A percentile compares a stretch with the other conserved stretches of the same genome.
Conservation (phyloP, 768 basidiomycete genomes). For the Podaxis sp. region DNA sequence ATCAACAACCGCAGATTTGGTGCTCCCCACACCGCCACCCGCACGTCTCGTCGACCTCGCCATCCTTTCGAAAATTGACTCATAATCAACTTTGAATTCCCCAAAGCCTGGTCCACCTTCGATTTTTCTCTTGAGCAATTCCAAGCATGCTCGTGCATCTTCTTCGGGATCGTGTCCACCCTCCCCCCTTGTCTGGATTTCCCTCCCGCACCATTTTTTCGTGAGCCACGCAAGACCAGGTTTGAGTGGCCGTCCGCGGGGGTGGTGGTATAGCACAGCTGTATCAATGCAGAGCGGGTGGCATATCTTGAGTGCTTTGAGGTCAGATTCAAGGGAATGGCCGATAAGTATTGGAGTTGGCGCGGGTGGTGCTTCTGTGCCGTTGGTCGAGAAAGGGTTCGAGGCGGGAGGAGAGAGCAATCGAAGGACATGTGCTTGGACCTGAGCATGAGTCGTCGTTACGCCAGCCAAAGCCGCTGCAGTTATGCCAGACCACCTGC, state of each 20-base stretch:
- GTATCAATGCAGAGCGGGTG: slow-evolving; percentile 93
- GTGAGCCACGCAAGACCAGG: slow-evolving; percentile 97
- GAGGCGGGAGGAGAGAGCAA: slow-evolving; percentile 52
- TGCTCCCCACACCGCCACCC: slow-evolving; percentile 35
- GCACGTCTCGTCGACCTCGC: slow-evolving; percentile 44
- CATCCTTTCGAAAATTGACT: slow-evolving; percentile 89
- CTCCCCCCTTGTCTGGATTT: slow-evolving; percentile 84
- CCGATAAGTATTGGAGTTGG: slow-evolving; percentile 83
- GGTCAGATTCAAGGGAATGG: slow-evolving; percentile 94
- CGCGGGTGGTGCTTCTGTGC: slow-evolving; percentile 25
- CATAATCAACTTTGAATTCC: slow-evolving; percentile 80
- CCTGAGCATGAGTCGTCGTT: slow-evolving; percentile 76
- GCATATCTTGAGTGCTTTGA: slow-evolving; percentile 82
- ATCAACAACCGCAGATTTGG: slow-evolving; percentile 75
- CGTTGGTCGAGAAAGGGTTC: slow-evolving; percentile 43
- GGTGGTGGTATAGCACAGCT: slow-evolving; percentile 87
- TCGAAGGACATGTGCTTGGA: slow-evolving; percentile 69
- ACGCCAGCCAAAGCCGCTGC: slow-evolving; percentile 63
- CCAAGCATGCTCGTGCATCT: slow-evolving; percentile 87
- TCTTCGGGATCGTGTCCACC: slow-evolving; percentile 95
- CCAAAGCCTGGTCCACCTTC: slow-evolving; percentile 79
- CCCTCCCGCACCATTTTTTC: slow-evolving; percentile 87
- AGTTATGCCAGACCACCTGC: slow-evolving; percentile 93
- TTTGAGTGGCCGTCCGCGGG: slow-evolving; percentile 90
- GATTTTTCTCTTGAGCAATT: slow-evolving; percentile 81